Base-by-base conservation (phyloP, 768 basidiomycete species). In the Hypholoma fasciculare region DNA sequence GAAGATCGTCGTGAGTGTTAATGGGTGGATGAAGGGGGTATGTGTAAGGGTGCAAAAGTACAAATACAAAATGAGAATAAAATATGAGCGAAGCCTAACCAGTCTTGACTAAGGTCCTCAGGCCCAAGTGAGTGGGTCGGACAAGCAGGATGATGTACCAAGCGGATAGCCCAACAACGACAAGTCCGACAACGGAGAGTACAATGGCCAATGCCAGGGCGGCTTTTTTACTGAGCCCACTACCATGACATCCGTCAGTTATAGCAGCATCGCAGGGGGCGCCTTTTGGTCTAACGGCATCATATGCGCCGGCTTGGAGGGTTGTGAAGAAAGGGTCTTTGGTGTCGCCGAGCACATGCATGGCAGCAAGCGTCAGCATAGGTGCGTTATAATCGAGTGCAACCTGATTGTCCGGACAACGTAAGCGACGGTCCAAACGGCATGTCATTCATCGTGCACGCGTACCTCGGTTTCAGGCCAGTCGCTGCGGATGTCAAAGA, bases 331-430 rank as follows among this genome's bases (percentile, higher is more conserved):
- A 94, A 0, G 94, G 94, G 62, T 95, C 92, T 17, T 67, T 70
- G 23, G 75, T 77, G 57, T 86, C 83, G 60, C 84, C 86, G 50
- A 90, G 66, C n/a, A 89, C 79, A 63, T 89, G 84, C 78, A 87
- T 86, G 16, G 93, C 90, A 0, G 89, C 86, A 37, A 97, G 80
- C 1, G 92, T 89, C n/a, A 96, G 78, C 76, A 96, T 79, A 1
- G 94, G 93, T 0, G 94, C 92, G 62, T 91, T 92, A 71, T 94
- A 95, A 68, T 97, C 95, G 40, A 94, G 73, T n/a, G 89, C 91
- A 52, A 87, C 78, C 86, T 89, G 49, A 43, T 52, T 13, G 37
- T 43, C 20, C 47, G 30, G 37, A 23, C 42, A 57, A 51, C 40
- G 20, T 34, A 43, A 36, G 44, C 39, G 26, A 40, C 17, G 46